A percentile compares a stretch with the other conserved stretches of the same genome.
Conservation (phyloP, 2,329 filamentous ascomycete species). For the Leptographium wingfieldii region DNA sequence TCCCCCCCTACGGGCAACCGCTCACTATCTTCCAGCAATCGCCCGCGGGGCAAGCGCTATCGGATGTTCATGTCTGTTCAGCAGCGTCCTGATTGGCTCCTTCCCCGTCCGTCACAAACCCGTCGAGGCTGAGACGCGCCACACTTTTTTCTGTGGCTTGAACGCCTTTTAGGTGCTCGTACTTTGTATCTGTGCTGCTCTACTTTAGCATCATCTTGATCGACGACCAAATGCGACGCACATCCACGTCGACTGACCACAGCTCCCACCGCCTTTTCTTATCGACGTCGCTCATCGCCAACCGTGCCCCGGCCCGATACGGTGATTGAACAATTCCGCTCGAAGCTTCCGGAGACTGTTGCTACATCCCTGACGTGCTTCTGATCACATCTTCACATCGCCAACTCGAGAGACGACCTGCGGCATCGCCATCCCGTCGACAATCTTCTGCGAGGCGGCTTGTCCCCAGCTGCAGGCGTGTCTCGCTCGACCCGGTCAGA, state of each 20-base stretch:
- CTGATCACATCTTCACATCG: background rate
- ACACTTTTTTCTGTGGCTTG: background rate
- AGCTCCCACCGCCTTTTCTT: too few relatives aligned
- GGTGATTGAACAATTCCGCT: too few relatives aligned
- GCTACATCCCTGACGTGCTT: background rate
- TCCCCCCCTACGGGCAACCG: background rate
- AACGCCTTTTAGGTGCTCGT: background rate
- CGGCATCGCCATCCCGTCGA: background rate
- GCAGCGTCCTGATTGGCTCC: background rate
- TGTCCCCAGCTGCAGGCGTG: background rate
- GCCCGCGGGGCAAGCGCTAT: slow-evolving; percentile 1
- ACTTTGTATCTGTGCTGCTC: too few relatives aligned
- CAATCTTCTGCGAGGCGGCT: too few relatives aligned
- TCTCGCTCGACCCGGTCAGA: background rate
- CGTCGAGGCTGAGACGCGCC: background rate
- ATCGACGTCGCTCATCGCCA: too few relatives aligned
- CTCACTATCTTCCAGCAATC: background rate
- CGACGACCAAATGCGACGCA: background rate
- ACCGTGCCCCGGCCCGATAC: too few relatives aligned
- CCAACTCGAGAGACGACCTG: background rate
- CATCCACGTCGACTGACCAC: too few relatives aligned
- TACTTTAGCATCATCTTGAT: too few relatives aligned
- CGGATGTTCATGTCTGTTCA: background rate
- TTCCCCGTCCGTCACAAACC: background rate
- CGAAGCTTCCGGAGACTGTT: too few relatives aligned